These are phyloP conservation scores for Phialophora tarda DNA, from an alignment of 2,329 filamentous ascomycete species.

Conservation along the genomic window DNA sequence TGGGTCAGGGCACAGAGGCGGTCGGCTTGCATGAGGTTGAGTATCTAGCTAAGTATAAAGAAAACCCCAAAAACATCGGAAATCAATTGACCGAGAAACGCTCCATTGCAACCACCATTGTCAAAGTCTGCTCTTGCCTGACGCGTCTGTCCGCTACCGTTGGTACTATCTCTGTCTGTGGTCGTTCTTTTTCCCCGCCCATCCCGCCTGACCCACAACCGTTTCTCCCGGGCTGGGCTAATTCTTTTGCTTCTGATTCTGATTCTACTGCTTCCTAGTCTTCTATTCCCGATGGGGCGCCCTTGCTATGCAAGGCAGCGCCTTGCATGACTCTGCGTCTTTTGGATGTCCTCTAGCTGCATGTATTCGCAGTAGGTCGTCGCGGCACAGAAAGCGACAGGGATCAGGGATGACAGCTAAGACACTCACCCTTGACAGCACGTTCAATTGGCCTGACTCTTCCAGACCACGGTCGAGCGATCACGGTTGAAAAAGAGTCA, in stretches of 20 bases:
- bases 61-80: constrained; percentile 18
- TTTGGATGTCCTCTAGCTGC: not conserved
- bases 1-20: not conserved
- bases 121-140: not conserved
- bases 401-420: not conserved
- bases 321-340: not conserved
- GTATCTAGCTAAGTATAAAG: constrained; percentile 20
- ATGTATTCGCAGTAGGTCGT: not conserved
- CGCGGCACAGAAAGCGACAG: not conserved
- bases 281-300: not conserved
- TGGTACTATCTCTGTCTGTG: not conserved
- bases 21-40: constrained; percentile 1
- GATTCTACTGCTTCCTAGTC: not conserved
- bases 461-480: not conserved
- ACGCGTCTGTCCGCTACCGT: not conserved
- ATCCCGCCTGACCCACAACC: not conserved
- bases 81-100: constrained; percentile 8
- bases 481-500: not conserved
- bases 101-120: not conserved
- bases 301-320: not conserved
- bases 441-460: not conserved
- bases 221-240: not conserved
- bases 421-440: not conserved
- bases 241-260: not conserved
- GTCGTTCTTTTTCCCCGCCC: not conserved